Evolutionary conservation across 75 land plant genomes (phyloP).

Genomic region (Pinus albicaulis): DNA sequence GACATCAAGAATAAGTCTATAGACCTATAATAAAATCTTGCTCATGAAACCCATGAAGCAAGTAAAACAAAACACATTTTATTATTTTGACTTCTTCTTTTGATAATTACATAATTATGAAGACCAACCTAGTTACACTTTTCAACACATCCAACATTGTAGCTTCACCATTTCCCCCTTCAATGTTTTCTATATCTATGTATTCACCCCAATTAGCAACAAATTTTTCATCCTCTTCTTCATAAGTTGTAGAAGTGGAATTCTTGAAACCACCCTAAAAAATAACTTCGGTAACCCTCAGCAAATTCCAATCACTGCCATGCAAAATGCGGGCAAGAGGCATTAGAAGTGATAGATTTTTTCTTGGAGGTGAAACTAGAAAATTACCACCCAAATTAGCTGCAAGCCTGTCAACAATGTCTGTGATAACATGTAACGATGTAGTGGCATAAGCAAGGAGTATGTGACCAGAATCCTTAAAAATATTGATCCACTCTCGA

Average conservation of each 20-base stretch:
- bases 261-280: too few species aligned
- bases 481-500: constrained; percentile 47
- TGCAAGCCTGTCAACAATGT: constrained; percentile 46
- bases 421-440: constrained; percentile 55
- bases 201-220: constrained; percentile 73
- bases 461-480: constrained; percentile 61
- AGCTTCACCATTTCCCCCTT: constrained; percentile 24
- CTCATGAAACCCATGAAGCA: too few species aligned
- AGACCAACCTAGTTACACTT: too few species aligned
- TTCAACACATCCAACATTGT: constrained; percentile 30
- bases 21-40: too few species aligned
- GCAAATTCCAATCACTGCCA: too few species aligned
- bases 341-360: constrained; percentile 38
- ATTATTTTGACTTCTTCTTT: too few species aligned
- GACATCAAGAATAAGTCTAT: too few species aligned
- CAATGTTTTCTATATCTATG: constrained; percentile 44
- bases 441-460: constrained; percentile 74
- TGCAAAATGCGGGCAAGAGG: constrained; percentile 9
- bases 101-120: too few species aligned
- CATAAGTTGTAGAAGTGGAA: too few species aligned
- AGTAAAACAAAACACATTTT: too few species aligned
- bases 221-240: constrained; percentile 15
- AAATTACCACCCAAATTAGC: constrained; percentile 51
- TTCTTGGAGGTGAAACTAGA: constrained; percentile 46
- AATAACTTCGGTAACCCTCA: too few species aligned